Conservation (phyloP, 192 early-diverging fungal species). For the Ambispora gerdemannii region DNA sequence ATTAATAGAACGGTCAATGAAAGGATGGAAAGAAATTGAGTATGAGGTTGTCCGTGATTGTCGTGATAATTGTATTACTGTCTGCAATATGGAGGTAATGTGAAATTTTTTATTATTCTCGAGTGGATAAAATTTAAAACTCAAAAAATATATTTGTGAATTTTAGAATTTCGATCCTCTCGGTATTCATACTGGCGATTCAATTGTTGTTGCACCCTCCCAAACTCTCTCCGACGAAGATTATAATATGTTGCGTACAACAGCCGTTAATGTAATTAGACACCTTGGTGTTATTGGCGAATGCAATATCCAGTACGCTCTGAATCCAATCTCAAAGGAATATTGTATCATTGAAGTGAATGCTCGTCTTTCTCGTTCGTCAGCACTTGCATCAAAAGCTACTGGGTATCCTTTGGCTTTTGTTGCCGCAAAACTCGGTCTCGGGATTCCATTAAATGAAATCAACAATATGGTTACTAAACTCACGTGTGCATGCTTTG, state of each 20-base stretch:
- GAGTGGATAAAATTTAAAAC: too few relatives aligned
- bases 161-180: conserved; percentile 95
- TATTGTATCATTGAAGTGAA: conserved; percentile 98
- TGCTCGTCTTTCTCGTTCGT: conserved; percentile 83
- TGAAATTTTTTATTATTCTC: not conserved
- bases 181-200: conserved; percentile 97
- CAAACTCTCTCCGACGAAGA: conserved; percentile 97
- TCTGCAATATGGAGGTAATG: conserved; percentile 92
- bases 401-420: conserved; percentile 98
- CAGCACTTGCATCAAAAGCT: conserved; percentile 94
- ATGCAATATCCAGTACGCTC: conserved; percentile 97
- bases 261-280: conserved; percentile 93
- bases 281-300: conserved; percentile 97
- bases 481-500: conserved; percentile 94
- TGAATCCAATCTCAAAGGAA: conserved; percentile 84
- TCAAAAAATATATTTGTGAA: too few relatives aligned
- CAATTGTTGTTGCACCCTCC: conserved; percentile 96
- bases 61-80: conserved; percentile 96
- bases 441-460: conserved; percentile 84
- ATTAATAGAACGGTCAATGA: conserved; percentile 93
- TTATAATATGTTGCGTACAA: conserved; percentile 91
- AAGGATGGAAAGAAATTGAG: conserved; percentile 99
- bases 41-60: conserved; percentile 98
- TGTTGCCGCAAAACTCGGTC: conserved; percentile 94
- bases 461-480: conserved; percentile 89